These are phyloP conservation scores for Paracoccidioides lutzii DNA, from an alignment of 2,329 filamentous ascomycete genomes.

Conservation along the genomic window DNA sequence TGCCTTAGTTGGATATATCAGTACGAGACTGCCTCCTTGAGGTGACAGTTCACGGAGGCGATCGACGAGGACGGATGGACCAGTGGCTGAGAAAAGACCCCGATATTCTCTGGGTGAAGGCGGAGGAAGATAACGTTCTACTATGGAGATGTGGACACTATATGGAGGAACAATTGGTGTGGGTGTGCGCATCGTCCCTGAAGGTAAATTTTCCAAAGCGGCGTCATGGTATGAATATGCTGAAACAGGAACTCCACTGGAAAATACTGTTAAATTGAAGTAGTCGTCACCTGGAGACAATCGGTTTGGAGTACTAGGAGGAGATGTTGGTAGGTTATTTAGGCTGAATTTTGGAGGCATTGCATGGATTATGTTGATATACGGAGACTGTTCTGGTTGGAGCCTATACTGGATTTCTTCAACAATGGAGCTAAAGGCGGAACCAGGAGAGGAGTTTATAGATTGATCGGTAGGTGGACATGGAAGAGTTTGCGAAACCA, in stretches of 20 bases:
- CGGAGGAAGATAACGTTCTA: constrained; percentile 55
- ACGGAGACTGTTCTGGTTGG: constrained; percentile 39
- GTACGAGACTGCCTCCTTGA: constrained; percentile 44
- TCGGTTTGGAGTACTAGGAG: constrained; percentile 43
- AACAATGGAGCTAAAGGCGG: constrained; percentile 42
- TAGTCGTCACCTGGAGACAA: constrained; percentile 44
- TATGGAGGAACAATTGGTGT: constrained; percentile 47
- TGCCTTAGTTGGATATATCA: constrained; percentile 48
- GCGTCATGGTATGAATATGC: constrained; percentile 42
- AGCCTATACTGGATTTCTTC: constrained; percentile 42
- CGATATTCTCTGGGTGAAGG: constrained; percentile 45
- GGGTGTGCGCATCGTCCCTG: constrained; percentile 35
- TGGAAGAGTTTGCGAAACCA: constrained; percentile 49
- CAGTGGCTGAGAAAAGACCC: constrained; percentile 43
- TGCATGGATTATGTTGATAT: constrained; percentile 53
- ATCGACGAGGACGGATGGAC: constrained; percentile 47
- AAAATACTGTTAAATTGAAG: constrained; percentile 49
- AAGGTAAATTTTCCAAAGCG: constrained; percentile 20
- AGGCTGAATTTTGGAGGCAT: constrained; percentile 50
- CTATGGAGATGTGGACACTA: constrained; percentile 47
- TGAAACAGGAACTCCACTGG: constrained; percentile 47
- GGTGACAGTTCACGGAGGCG: constrained; percentile 47
- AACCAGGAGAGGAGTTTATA: constrained; percentile 4
- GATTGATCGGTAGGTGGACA: constrained; percentile 36
- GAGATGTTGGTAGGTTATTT: constrained; percentile 49